Conservation (phyloP, 2,329 filamentous ascomycete species). For the Geoglossum cookeanum region DNA sequence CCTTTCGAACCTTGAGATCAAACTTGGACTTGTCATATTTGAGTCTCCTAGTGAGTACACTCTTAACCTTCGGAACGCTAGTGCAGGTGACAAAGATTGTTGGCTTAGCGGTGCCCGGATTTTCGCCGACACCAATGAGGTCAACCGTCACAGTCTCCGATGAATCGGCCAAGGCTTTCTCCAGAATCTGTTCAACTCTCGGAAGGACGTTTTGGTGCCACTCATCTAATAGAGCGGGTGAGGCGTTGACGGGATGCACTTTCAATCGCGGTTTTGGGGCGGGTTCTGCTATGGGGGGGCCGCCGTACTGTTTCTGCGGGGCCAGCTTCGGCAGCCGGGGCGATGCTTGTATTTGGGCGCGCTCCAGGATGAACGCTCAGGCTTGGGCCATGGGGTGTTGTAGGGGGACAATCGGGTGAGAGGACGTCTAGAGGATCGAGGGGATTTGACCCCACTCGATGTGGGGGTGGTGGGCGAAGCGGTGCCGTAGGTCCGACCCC, state of each 20-base stretch:
- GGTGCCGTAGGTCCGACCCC: neutral
- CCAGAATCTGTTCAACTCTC: slow-evolving; percentile 51
- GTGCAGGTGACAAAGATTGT: slow-evolving; percentile 63
- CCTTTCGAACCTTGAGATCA: slow-evolving; percentile 52
- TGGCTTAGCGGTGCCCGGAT: slow-evolving; percentile 43
- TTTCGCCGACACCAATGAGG: slow-evolving; percentile 54
- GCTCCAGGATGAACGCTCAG: no score
- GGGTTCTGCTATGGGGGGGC: neutral
- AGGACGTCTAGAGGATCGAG: neutral
- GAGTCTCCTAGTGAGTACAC: slow-evolving; percentile 50
- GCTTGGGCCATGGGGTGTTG: neutral
- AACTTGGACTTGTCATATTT: slow-evolving; percentile 46
- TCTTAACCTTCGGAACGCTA: slow-evolving; percentile 52
- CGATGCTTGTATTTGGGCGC: neutral
- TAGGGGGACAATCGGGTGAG: neutral
- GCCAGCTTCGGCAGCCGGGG: neutral
- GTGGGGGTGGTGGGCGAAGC: neutral
- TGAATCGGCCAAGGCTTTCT: slow-evolving; percentile 51
- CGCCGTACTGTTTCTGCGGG: neutral
- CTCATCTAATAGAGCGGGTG: slow-evolving; percentile 43
- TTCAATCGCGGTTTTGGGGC: slow-evolving; percentile 12
- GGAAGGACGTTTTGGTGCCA: slow-evolving; percentile 57
- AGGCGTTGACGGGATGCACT: slow-evolving; percentile 30
- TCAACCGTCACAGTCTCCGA: slow-evolving; percentile 63
- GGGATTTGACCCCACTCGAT: neutral